Evolutionary conservation across 305 asterid genomes (phyloP).

Genomic region (Euphrasia arctica): DNA sequence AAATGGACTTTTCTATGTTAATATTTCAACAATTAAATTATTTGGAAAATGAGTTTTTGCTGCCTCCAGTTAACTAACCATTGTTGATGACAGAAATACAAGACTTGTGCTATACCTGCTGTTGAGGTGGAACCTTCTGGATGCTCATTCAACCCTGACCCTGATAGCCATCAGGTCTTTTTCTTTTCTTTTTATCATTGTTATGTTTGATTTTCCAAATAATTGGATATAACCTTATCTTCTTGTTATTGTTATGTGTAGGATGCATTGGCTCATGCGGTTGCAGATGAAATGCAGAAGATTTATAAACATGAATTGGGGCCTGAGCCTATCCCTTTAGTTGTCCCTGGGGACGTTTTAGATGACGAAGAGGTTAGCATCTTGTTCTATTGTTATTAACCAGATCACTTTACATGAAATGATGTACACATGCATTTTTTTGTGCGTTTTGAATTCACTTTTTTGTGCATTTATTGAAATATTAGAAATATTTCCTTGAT

Average conservation of each 20-base stretch:
- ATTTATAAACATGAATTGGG: constrained; percentile 70
- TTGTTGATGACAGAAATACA: constrained; percentile 51
- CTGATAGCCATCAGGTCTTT: constrained; percentile 85
- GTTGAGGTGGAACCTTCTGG: constrained; percentile 92
- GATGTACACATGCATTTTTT: constrained; percentile 4
- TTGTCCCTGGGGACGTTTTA: constrained; percentile 65
- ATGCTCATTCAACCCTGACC: constrained; percentile 90
- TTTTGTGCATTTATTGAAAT: constrained; percentile 4
- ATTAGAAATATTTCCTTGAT: constrained; percentile 83
- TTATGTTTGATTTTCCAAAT: not conserved
- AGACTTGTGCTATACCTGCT: constrained; percentile 71
- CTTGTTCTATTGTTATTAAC: constrained; percentile 10
- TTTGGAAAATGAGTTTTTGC: not conserved
- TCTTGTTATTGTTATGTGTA: constrained; percentile 30
- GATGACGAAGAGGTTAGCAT: constrained; percentile 75
- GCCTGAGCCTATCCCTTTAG: constrained; percentile 79
- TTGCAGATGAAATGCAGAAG: constrained; percentile 97
- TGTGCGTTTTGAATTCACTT: not conserved
- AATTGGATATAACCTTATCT: constrained; percentile 18
- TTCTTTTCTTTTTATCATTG: not conserved
- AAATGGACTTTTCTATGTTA: constrained; percentile 4
- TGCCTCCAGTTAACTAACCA: constrained; percentile 17
- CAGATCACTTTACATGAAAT: constrained; percentile 18
- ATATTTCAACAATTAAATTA: constrained; percentile 9
- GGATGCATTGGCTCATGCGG: constrained; percentile 96